Evolutionary conservation across 805 yeast species (phyloP).

Genomic region (Starmerella gropengiesseri): DNA sequence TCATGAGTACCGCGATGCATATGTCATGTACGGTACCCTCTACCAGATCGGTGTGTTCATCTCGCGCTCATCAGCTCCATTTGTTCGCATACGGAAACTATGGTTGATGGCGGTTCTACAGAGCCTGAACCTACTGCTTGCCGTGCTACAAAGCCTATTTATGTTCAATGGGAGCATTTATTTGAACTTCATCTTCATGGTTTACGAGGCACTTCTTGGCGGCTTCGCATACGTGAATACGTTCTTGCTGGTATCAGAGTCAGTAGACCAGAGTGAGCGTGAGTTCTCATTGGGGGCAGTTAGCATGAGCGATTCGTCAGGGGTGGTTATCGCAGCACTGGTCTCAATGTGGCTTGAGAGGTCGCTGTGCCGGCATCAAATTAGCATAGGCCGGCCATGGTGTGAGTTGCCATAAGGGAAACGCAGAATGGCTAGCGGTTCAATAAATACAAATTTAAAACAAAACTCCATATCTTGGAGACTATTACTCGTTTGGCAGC

Average conservation of each 20-base stretch:
- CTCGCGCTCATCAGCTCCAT: constrained; percentile 70
- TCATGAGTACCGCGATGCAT: constrained; percentile 62
- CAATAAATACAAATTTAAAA: constrained; percentile 1
- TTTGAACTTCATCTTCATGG: constrained; percentile 48
- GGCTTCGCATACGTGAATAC: constrained; percentile 88
- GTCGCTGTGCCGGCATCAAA: constrained; percentile 58
- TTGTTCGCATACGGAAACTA: constrained; percentile 47
- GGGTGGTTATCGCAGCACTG: constrained; percentile 71
- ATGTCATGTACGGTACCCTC: constrained; percentile 80
- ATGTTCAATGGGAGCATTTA: constrained; percentile 50
- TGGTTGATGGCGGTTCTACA: constrained; percentile 61
- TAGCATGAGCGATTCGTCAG: constrained; percentile 73
- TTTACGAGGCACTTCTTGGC: constrained; percentile 82
- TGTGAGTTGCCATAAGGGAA: constrained; percentile 35
- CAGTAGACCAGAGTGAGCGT: constrained; percentile 40
- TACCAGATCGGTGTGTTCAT: constrained; percentile 90
- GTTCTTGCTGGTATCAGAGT: constrained; percentile 62
- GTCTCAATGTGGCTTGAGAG: constrained; percentile 68
- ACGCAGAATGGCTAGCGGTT: neutral
- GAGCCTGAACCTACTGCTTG: constrained; percentile 45
- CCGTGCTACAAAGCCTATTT: constrained; percentile 54
- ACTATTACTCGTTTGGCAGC: constrained; percentile 21
- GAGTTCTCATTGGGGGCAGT: constrained; percentile 78
- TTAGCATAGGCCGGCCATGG: constrained; percentile 65
- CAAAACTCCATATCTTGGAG: neutral